Base-by-base conservation (phyloP, 176 grass and related monocot genomes). In the Metroxylon sagu region DNA sequence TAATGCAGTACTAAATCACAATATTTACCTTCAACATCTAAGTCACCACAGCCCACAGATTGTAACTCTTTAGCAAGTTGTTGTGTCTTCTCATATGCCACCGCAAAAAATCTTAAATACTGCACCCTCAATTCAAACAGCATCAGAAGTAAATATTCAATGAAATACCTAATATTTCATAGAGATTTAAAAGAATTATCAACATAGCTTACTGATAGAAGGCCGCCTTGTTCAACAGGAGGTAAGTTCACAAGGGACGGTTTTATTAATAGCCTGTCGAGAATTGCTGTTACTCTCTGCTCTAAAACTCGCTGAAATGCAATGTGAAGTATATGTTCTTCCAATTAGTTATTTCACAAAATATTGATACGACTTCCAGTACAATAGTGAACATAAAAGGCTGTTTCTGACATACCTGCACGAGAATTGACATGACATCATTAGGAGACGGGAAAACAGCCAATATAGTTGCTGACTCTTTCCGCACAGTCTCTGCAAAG, bases 341-440 rank as follows among this genome's bases (percentile, higher is more conserved):
- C 10, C 48, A 23, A 74, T 77, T 76, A 77, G 62, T 0, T 74
- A 71, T 74, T 66, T 69, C 14, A 72, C 60, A 43, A 49, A 68
- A 59, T 30, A 12, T 50, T 62, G 71, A 30, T 25, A 28, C 19
- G 39, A 14, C 19, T 53, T 35, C 43, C 23, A 77, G 19, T 52
- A 75, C 35, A 73, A 4, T 14, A 83, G 35, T 43, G 35, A 43
- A 43, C 6, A 14, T 19, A 65, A 62, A 16, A 23, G 62, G 21
- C 43, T 74, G 74, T 48, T 51, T 56, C 56, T 56, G 26, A 49
- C 73, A 82, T 67, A 89, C 93, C 88, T 98, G 93, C 62, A 98
- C 93, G 78, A 98, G 87, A 67, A 92, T 92, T 50, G 93, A 79
- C 93, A 98, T 98, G 64, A 98, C 93, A 80, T 98, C 93, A 71